A percentile compares a stretch with the other conserved stretches of the same genome.
These are phyloP conservation scores for Phytophthora pluvialis DNA, from an alignment of 352 stramenopile genomes.

Conservation along the genomic window DNA sequence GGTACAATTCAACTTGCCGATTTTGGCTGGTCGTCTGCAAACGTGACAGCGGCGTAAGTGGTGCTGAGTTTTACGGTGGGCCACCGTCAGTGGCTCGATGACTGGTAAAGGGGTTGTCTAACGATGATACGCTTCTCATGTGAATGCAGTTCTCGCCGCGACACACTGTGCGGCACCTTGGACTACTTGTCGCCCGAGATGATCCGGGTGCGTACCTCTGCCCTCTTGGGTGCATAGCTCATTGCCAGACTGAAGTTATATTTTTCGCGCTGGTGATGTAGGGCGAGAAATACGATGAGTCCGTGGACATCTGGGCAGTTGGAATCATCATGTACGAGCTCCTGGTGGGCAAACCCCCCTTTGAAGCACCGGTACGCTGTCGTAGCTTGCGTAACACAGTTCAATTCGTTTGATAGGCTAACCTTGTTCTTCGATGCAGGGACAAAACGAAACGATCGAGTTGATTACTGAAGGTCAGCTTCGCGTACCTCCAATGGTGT, in stretches of 20 bases:
- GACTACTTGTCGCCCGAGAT: constrained; percentile 99
- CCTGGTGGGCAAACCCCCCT: constrained; percentile 96
- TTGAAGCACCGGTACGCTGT: constrained; percentile 91
- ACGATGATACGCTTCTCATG: background rate
- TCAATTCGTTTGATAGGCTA: background rate
- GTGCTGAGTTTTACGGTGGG: background rate
- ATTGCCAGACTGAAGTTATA: constrained; percentile 5
- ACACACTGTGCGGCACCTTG: constrained; percentile 98
- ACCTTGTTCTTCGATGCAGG: constrained; percentile 43
- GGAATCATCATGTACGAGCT: constrained; percentile 99
- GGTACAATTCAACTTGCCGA: constrained; percentile 98
- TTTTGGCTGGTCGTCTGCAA: constrained; percentile 98
- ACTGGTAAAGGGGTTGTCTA: background rate
- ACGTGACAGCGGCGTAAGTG: constrained; percentile 75
- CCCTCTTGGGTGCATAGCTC: background rate
- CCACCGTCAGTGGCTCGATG: too few relatives aligned
- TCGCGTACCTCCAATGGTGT: constrained; percentile 72
- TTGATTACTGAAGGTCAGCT: constrained; percentile 92
- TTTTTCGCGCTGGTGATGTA: constrained; percentile 10
- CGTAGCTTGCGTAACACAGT: background rate
- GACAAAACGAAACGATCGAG: constrained; percentile 95
- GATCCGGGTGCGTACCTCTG: constrained; percentile 84
- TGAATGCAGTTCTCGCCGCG: constrained; percentile 79
- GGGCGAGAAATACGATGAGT: constrained; percentile 97
- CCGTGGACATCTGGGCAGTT: constrained; percentile 99